Evolutionary conservation across 345 rosid species (phyloP), one percentile per base, ranked within the genome.

Genomic region (Salix viminalis): DNA sequence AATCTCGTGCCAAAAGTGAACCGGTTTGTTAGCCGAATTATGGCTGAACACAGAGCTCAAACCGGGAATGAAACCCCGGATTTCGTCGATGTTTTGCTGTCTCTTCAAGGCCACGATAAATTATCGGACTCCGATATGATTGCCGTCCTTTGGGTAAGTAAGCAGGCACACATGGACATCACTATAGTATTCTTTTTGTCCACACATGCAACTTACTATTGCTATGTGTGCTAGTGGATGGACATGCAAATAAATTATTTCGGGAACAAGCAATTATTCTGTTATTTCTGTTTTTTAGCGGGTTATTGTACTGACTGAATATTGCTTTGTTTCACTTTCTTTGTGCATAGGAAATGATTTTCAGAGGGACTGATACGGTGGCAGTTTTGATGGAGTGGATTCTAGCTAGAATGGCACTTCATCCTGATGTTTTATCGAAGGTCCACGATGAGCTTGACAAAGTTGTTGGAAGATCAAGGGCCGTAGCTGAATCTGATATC

Each of bases 361-460:
- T 94, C 73, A 84, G 98, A 71, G 98, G 98, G 58, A 91, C 96
- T 19, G 98, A 92, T 71, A 91, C 98, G 0, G 94, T 94, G 32
- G 97, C 97, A 61, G 94, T 94, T 39, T 36, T 94, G 79, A 87
- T 92, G 78, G 98, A 94, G 90, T 94, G 97, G 98, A 85, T 88
- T 44, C 89, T 92, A 0, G 98, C 98, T 3, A 90, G 97, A 82
- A 86, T 94, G 88, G 91, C 86, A 67, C 86, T 84, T 15, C 97
- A 92, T 74, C 83, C 79, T 24, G 89, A 88, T 42, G 86, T 90
- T 23, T 97, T 87, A 7, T 87, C 88, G 5, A 92, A 65, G 89
- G 95, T 90, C 48, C 94, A 89, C 2, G 87, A 85, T n/a, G 97
- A 92, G 82, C 85, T 92, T 21, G 91, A 90, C 82, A 46, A 37